Conservation (phyloP, 139 green algal genomes). For the Yamagishiella unicocca region DNA sequence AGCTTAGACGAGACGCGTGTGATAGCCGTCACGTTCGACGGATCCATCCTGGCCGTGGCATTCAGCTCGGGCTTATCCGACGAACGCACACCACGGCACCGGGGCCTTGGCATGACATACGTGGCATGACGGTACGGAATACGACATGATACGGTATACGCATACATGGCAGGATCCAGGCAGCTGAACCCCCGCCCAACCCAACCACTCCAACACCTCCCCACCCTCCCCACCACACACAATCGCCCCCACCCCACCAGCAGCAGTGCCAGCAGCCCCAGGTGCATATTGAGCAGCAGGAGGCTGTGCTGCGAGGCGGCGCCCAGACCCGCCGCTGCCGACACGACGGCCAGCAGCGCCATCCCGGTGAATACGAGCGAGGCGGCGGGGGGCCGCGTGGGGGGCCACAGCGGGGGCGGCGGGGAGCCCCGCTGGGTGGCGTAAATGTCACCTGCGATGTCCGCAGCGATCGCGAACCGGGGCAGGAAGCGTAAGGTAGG, state of each 20-base stretch:
- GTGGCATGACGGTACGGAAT: not conserved
- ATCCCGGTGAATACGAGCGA: not conserved
- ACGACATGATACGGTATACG: not conserved
- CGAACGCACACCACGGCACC: not conserved
- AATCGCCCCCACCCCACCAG: not conserved
- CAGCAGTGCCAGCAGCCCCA: conserved; percentile 18
- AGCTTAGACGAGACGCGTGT: too few species aligned
- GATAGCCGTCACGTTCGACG: too few species aligned
- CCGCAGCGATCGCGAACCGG: not conserved
- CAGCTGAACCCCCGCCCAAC: not conserved
- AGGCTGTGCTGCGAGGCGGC: not conserved
- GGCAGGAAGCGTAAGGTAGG: not conserved
- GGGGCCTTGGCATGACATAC: not conserved
- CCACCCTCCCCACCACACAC: not conserved
- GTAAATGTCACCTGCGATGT: not conserved
- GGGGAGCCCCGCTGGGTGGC: not conserved
- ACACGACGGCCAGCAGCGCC: not conserved
- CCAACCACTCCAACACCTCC: not conserved
- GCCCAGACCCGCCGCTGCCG: not conserved
- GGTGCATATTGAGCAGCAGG: not conserved
- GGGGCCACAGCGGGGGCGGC: not conserved
- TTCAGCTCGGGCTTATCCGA: not conserved
- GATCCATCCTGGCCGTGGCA: too few species aligned
- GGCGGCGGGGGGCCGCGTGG: not conserved
- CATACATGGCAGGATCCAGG: not conserved